Evolutionary conservation across 1,284 basidiomycete genomes (phyloP).

Genomic region (Amylostereum areolatum): DNA sequence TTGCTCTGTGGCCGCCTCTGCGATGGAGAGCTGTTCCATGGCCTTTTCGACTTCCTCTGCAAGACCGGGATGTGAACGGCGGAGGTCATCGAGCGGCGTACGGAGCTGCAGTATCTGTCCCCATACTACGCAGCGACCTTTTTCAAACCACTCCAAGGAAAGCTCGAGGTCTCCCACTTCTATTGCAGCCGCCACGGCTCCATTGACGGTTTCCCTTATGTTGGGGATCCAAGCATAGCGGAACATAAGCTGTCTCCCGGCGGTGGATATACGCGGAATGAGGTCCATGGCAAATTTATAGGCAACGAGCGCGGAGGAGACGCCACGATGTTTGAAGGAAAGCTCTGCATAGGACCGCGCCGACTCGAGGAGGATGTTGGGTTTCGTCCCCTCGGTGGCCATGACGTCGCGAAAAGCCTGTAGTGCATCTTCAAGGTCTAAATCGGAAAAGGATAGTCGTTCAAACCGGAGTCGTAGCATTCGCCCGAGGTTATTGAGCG

Average conservation of each 20-base stretch:
- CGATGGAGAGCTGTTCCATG: background rate
- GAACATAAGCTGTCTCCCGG: background rate
- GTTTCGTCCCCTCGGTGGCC: too few species aligned
- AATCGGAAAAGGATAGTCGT: background rate
- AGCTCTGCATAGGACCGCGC: background rate
- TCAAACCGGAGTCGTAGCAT: background rate
- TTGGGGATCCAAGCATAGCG: conserved; percentile 1
- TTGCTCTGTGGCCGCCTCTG: background rate
- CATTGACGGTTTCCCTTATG: background rate
- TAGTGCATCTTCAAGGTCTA: background rate
- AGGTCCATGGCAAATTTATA: conserved; percentile 6
- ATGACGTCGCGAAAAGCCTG: background rate
- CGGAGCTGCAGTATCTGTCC: conserved; percentile 15
- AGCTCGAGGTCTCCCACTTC: background rate
- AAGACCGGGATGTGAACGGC: conserved; percentile 5
- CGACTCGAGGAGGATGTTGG: background rate
- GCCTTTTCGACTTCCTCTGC: conserved; percentile 10
- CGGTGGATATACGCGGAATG: conserved; percentile 1
- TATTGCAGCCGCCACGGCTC: conserved; percentile 9
- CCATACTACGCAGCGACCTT: conserved; percentile 19
- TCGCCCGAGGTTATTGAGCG: background rate
- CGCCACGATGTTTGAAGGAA: background rate
- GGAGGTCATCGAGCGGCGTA: conserved; percentile 14
- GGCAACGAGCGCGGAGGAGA: conserved; percentile 2
- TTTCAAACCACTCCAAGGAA: conserved; percentile 19